phyloP scores from a whole-genome alignment of 2,329 filamentous ascomycete species.

The Epichloe gansuensis region DNA sequence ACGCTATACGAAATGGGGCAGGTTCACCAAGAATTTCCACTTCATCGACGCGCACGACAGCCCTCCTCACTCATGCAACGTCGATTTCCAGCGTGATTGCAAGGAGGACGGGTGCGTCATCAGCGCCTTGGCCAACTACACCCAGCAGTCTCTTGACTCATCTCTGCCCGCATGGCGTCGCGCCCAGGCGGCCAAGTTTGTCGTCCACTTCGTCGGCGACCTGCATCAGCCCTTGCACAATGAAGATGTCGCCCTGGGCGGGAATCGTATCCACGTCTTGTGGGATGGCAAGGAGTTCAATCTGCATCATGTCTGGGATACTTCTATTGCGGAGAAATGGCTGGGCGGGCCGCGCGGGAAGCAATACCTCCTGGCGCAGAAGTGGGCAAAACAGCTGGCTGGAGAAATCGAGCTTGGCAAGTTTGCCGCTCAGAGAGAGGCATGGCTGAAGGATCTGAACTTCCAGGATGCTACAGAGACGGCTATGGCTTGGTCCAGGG shows the following conservation, averaged over 20 bases:
- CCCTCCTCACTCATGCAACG: conserved; percentile 44
- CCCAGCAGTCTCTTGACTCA: conserved; percentile 37
- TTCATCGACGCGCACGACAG: conserved; percentile 57
- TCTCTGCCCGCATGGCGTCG: conserved; percentile 32
- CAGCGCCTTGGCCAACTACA: conserved; percentile 48
- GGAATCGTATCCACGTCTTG: conserved; percentile 54
- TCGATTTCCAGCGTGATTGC: conserved; percentile 50
- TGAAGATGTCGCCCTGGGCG: conserved; percentile 51
- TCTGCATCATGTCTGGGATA: conserved; percentile 64
- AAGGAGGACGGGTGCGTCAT: conserved; percentile 50
- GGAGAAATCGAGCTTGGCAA: conserved; percentile 42
- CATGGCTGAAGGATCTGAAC: conserved; percentile 47
- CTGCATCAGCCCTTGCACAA: conserved; percentile 58
- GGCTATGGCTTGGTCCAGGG: conserved; percentile 50
- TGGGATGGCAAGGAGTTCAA: conserved; percentile 49
- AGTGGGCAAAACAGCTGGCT: conserved; percentile 46
- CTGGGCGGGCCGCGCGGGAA: conserved; percentile 42
- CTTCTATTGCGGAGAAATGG: conserved; percentile 52
- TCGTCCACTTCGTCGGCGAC: conserved; percentile 58
- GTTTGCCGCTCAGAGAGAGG: conserved; percentile 34
- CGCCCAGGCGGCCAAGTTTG: conserved; percentile 52
- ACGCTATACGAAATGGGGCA: conserved; percentile 51
- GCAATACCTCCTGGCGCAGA: conserved; percentile 36
- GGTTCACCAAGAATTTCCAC: conserved; percentile 51
- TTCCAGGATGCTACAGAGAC: conserved; percentile 42